Base-by-base conservation (phyloP, 2,329 filamentous ascomycete genomes). In the Penicillium sp. region DNA sequence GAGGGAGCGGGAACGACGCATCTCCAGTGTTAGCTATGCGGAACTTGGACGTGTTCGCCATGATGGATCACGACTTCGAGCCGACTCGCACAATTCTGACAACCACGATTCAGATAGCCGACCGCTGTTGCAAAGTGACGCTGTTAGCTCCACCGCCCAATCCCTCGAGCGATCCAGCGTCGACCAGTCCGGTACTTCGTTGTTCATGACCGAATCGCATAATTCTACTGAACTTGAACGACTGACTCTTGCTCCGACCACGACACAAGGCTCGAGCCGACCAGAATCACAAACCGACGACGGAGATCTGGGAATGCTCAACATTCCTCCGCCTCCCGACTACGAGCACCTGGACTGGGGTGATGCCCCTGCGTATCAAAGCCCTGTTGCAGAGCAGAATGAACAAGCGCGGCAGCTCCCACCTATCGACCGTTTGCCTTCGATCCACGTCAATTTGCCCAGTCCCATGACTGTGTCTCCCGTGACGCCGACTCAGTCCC, bases 21-120 rank as follows among this genome's bases (percentile, higher is more conserved):
- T 81, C 48, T 75, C 79, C n/a, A 78, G 73, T 53, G 79, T 81
- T 13, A 78, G 71, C 38, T 81, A 81, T 61, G 79, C 76, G 6
- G 76, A 75, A 6, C 61, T 81, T 21, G 79, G 79, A 12, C 75
- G 77, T 62, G 79, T 80, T 19, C 74, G 79, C 49, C 79, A 81
- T 54, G 79, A 81, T 62, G 79, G 79, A 3, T 78, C 77, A 2
- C 74, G 79, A n/a, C 62, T 81, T 38, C 77, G 79, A 49, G 75
- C 77, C 17, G 74, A 75, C 56, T 81, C 79, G 27, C 70, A 73
- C 15, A 56, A 52, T 38, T 52, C 77, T 13, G 74, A 75, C 54
- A 80, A 78, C n/a, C 70, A 73, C 35, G 78, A 81, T 50, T 81
- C 79, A 0, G 79, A 81, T 61, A 73, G 75, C 41, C 73, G 73